phyloP scores from a whole-genome alignment of 495 filamentous ascomycete species.

The Xylaria scruposa region DNA sequence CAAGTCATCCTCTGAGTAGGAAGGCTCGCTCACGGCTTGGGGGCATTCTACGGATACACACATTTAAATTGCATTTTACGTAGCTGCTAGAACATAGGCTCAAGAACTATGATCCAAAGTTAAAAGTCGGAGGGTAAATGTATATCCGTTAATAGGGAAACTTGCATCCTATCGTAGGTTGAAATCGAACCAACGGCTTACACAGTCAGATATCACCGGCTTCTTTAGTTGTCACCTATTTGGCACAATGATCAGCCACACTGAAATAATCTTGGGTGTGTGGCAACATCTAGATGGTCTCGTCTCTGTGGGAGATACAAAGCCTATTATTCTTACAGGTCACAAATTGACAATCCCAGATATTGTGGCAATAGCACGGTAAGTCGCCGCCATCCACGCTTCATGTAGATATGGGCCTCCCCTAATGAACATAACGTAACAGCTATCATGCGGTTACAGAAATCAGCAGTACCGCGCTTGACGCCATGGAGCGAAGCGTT shows the following conservation, averaged over 20 bases:
- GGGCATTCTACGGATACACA: too few relatives aligned
- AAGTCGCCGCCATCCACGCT: background rate
- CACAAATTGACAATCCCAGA: background rate
- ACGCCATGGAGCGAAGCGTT: background rate
- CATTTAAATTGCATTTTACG: too few relatives aligned
- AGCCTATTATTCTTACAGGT: background rate
- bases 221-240: background rate
- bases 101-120: too few relatives aligned
- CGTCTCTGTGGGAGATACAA: background rate
- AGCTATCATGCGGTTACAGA: conserved; percentile 4
- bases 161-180: background rate
- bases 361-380: conserved; percentile 1
- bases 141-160: background rate
- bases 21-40: too few relatives aligned
- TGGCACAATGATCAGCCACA: background rate
- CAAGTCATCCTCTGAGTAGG: too few relatives aligned
- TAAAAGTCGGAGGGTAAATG: background rate
- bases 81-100: too few relatives aligned
- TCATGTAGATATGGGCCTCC: background rate
- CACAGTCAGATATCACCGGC: background rate
- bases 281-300: background rate
- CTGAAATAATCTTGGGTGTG: background rate
- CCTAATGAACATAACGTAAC: too few relatives aligned
- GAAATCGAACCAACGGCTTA: background rate
- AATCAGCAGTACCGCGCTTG: background rate